These are phyloP conservation scores for Ophiostoma sp. DNA, from an alignment of 2,329 filamentous ascomycete species.

Conservation along the genomic window DNA sequence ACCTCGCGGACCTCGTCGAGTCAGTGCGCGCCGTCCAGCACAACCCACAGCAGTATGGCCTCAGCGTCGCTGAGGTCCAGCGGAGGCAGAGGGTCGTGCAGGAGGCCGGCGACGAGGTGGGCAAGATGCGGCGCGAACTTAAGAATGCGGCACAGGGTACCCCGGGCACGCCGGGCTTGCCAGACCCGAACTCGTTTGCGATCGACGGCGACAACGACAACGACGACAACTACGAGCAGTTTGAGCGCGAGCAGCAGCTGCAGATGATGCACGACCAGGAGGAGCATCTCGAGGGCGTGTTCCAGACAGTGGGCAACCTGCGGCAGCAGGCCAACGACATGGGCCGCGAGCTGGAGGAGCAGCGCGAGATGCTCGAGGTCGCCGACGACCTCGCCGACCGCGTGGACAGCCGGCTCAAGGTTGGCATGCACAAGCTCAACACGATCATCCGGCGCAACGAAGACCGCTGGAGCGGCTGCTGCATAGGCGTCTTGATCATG, in stretches of 20 bases:
- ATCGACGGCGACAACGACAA: conserved; percentile 40
- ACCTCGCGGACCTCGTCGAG: conserved; percentile 81
- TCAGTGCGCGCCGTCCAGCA: conserved; percentile 83
- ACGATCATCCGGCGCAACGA: conserved; percentile 85
- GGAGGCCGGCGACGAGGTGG: conserved; percentile 83
- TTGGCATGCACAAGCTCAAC: conserved; percentile 78
- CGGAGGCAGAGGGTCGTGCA: conserved; percentile 76
- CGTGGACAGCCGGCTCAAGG: conserved; percentile 78
- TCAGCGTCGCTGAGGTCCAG: conserved; percentile 74
- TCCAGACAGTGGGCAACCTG: conserved; percentile 85
- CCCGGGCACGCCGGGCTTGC: conserved; percentile 35
- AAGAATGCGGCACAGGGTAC: conserved; percentile 28
- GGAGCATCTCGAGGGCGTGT: conserved; percentile 84
- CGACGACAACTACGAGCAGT: conserved; percentile 62
- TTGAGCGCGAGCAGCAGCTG: conserved; percentile 86
- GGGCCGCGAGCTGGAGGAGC: conserved; percentile 93
- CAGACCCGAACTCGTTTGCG: conserved; percentile 53
- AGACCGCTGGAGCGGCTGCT: conserved; percentile 81
- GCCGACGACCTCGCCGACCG: conserved; percentile 81
- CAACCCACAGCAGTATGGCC: conserved; percentile 79
- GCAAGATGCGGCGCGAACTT: conserved; percentile 82
- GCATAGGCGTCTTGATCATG: conserved; percentile 81
- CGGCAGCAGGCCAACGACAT: conserved; percentile 89
- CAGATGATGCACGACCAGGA: conserved; percentile 95
- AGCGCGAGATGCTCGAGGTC: conserved; percentile 79